These are phyloP conservation scores for Phoma sp. DNA, from an alignment of 2,329 filamentous ascomycete species.

Conservation along the genomic window DNA sequence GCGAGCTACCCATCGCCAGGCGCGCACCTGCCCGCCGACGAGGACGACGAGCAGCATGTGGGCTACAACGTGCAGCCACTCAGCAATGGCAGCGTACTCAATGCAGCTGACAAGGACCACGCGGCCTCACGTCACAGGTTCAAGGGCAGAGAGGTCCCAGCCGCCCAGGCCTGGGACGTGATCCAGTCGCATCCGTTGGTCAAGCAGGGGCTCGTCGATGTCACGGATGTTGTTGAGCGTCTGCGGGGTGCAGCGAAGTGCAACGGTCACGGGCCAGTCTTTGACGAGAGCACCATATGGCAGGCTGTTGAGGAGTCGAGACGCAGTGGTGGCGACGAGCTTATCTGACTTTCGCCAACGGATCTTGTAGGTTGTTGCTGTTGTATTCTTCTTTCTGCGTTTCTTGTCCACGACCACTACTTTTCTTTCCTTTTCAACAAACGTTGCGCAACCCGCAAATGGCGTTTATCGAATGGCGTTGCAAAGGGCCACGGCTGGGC, in stretches of 20 bases:
- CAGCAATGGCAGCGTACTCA: slow-evolving; percentile 39
- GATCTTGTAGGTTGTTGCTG: background rate
- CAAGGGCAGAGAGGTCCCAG: slow-evolving; percentile 39
- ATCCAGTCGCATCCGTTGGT: slow-evolving; percentile 83
- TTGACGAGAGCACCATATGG: slow-evolving; percentile 76
- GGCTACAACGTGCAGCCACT: slow-evolving; percentile 39
- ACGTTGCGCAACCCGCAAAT: background rate
- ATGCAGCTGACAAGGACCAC: slow-evolving; percentile 38
- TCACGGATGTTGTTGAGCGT: slow-evolving; percentile 78
- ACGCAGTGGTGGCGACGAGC: slow-evolving; percentile 76
- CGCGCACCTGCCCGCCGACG: slow-evolving; percentile 28
- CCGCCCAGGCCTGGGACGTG: slow-evolving; percentile 77
- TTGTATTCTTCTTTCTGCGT: background rate
- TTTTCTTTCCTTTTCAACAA: too few species aligned
- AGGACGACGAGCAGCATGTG: slow-evolving; percentile 29
- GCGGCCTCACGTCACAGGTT: slow-evolving; percentile 25
- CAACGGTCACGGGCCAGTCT: slow-evolving; percentile 85
- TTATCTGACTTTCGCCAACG: slow-evolving; percentile 57
- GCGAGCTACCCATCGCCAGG: slow-evolving; percentile 49
- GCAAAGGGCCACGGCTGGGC: slow-evolving; percentile 5
- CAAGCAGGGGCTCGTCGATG: slow-evolving; percentile 77
- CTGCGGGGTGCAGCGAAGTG: slow-evolving; percentile 78
- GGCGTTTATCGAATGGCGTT: background rate
- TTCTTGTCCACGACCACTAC: background rate
- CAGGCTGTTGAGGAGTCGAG: slow-evolving; percentile 80